A percentile compares a stretch with the other conserved stretches of the same genome.
phyloP scores from a whole-genome alignment of 495 filamentous ascomycete genomes.

The Tuber calosporum region DNA sequence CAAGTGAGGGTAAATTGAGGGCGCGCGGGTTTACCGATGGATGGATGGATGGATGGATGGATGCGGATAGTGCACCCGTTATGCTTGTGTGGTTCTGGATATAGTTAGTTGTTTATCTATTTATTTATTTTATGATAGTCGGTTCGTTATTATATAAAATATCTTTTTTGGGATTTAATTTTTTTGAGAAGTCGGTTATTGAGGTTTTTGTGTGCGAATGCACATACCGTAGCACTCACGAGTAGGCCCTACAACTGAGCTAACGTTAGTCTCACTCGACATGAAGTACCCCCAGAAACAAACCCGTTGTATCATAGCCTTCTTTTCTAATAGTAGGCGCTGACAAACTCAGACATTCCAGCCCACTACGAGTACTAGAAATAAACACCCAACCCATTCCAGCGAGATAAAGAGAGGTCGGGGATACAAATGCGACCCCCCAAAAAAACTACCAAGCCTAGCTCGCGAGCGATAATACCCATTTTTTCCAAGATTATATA shows the following conservation, averaged over 20 bases:
- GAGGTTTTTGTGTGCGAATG: background rate
- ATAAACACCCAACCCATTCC: background rate
- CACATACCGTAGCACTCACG: background rate
- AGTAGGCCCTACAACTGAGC: background rate
- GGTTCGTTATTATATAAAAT: background rate
- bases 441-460: background rate
- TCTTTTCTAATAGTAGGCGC: background rate
- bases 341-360: background rate
- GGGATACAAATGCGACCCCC: background rate
- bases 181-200: background rate
- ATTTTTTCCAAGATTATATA: no score
- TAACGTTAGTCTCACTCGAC: background rate
- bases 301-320: background rate
- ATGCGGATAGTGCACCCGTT: background rate
- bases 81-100: background rate
- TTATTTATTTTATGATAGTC: no score
- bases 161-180: no score
- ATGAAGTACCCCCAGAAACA: background rate
- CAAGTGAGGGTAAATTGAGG: background rate
- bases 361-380: background rate
- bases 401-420: no score
- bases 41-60: no score
- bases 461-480: background rate
- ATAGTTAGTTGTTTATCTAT: no score
- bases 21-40: background rate